phyloP scores from a whole-genome alignment of 2,329 filamentous ascomycete species.

The Xylaria multiplex region DNA sequence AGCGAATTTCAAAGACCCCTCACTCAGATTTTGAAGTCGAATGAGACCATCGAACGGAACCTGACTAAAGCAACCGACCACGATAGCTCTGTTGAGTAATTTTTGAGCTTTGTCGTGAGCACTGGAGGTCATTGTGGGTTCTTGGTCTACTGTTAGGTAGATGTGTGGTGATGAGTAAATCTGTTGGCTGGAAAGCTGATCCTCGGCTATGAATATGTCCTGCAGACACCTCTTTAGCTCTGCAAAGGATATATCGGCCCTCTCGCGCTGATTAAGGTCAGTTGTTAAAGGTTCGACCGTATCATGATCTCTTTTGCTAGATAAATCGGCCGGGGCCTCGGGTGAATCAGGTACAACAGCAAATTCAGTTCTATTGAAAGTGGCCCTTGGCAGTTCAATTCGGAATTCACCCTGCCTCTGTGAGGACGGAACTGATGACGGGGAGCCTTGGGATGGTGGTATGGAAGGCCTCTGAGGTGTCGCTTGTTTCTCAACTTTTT shows the following conservation, averaged over 20 bases:
- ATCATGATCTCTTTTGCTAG: slow-evolving; percentile 64
- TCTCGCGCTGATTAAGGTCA: slow-evolving; percentile 81
- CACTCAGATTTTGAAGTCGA: slow-evolving; percentile 81
- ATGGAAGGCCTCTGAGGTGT: slow-evolving; percentile 22
- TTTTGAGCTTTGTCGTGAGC: slow-evolving; percentile 78
- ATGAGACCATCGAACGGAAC: slow-evolving; percentile 80
- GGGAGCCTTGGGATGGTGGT: slow-evolving; percentile 24
- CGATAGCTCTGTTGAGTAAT: slow-evolving; percentile 76
- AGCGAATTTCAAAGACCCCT: slow-evolving; percentile 74
- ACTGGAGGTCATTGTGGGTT: slow-evolving; percentile 71
- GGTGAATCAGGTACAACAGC: slow-evolving; percentile 58
- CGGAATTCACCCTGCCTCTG: slow-evolving; percentile 51
- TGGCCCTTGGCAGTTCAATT: slow-evolving; percentile 58
- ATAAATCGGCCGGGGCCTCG: slow-evolving; percentile 60
- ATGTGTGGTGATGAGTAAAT: slow-evolving; percentile 65
- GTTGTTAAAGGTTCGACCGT: slow-evolving; percentile 66
- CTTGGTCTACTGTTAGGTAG: slow-evolving; percentile 65
- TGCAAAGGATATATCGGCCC: slow-evolving; percentile 77
- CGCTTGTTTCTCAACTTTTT: slow-evolving; percentile 28
- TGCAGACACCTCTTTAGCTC: slow-evolving; percentile 76
- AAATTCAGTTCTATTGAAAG: slow-evolving; percentile 65
- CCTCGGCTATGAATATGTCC: slow-evolving; percentile 81
- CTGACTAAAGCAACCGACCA: slow-evolving; percentile 72
- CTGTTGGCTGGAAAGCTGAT: slow-evolving; percentile 69
- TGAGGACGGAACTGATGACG: slow-evolving; percentile 29